Evolutionary conservation across 2,329 filamentous ascomycete genomes (phyloP), one percentile per base, ranked within the genome.

Genomic region (Basipetospora chlamydospora): DNA sequence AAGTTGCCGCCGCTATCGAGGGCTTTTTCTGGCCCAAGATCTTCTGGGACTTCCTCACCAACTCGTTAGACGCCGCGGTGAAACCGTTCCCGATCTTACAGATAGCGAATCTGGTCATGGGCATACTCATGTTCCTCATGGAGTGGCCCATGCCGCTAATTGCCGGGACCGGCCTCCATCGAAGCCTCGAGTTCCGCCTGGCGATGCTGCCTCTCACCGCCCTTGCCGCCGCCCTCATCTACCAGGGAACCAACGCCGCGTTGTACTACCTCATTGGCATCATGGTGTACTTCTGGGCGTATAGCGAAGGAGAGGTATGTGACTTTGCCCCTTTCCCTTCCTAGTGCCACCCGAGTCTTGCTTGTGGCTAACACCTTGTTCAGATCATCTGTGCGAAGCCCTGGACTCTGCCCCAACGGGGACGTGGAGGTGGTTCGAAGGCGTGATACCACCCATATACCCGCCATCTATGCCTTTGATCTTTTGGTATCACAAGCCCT

Each of bases 11-110:
- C 42, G 78, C 80, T 12, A 62, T 98, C 39, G 74, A 92, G 61
- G 78, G 74, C 51, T 94, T 90, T 70, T 88, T 98, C 72, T 98
- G 87, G 86, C 90, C 90, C 46, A 98, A 98, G 59, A 80, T 98
- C 53, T 93, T 98, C 63, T 98, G 83, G 80, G 90, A 98, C 60
- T 94, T 94, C 57, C 61, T 90, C 46, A 95, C 88, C 42, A 86
- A 84, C 52, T 86, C 84, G 49, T 76, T 98, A 48, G 84, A 98
- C 53, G 69, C 65, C 38, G 82, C 80, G 33, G 84, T 96, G 43
- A 86, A 81, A 50, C 88, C 88, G 1, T 57, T 90, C n/a, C 90
- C 90, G 2, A 66, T 86, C 35, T 67, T 98, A 12, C 90, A 98
- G 56, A 82, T 80, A 50, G 69, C 96, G 61, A 98, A 98, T 52